Percentiles rank a stretch among this genome's conserved stretches.
Evolutionary conservation across 2,329 filamentous ascomycete genomes (phyloP).

Genomic region (Aspergillus caelatus): DNA sequence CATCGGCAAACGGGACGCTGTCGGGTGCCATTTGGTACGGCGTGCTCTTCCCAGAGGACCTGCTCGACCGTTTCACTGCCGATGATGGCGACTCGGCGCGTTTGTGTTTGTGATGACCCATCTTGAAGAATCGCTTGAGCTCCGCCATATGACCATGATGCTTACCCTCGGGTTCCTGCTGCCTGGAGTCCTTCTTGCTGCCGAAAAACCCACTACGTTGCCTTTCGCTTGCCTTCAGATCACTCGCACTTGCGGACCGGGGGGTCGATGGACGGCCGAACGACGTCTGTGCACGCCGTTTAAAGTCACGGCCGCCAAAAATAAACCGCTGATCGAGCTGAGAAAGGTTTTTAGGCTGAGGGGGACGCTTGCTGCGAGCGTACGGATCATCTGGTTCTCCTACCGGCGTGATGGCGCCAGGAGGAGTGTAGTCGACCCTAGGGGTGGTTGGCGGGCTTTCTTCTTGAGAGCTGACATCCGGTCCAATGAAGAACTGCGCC

Average conservation of each 20-base stretch:
- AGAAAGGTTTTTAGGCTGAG: slow-evolving; percentile 66
- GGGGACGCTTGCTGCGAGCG: slow-evolving; percentile 75
- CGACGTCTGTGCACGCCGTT: slow-evolving; percentile 60
- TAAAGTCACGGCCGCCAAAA: slow-evolving; percentile 75
- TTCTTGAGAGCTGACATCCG: slow-evolving; percentile 60
- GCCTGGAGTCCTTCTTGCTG: slow-evolving; percentile 55
- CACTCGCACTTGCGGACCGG: slow-evolving; percentile 49
- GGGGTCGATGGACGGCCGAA: slow-evolving; percentile 49
- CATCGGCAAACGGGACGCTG: slow-evolving; percentile 84
- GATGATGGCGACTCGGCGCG: slow-evolving; percentile 65
- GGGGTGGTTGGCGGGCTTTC: slow-evolving; percentile 65
- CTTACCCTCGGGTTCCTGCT: slow-evolving; percentile 53
- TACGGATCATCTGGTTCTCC: slow-evolving; percentile 85
- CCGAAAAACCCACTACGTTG: slow-evolving; percentile 59
- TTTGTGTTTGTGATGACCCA: slow-evolving; percentile 65
- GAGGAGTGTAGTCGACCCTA: slow-evolving; percentile 57
- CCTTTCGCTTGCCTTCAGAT: slow-evolving; percentile 51
- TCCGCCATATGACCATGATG: slow-evolving; percentile 82
- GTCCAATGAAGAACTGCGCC: slow-evolving; percentile 60
- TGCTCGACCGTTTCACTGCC: slow-evolving; percentile 57
- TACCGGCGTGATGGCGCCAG: slow-evolving; percentile 75
- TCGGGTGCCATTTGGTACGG: slow-evolving; percentile 54
- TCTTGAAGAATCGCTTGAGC: slow-evolving; percentile 92
- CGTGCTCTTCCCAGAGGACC: slow-evolving; percentile 56
- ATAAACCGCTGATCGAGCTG: slow-evolving; percentile 81